Evolutionary conservation across 2,329 filamentous ascomycete species (phyloP), one percentile per base, ranked within the genome.

Genomic region (Fusarium humuli): DNA sequence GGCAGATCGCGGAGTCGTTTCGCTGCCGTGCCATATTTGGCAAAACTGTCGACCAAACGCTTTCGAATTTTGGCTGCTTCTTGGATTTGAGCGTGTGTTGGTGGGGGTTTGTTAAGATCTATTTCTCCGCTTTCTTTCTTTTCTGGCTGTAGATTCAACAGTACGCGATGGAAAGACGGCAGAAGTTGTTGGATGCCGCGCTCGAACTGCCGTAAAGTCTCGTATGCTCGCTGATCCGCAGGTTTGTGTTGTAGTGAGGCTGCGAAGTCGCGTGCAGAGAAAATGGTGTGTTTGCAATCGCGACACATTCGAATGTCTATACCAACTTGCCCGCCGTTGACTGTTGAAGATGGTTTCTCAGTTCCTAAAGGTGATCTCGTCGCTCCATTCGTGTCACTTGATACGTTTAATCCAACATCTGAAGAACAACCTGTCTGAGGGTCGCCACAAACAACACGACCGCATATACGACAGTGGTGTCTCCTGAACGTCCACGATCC

Each of bases 391-490:
- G 46, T 82, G 76, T 81, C 87, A 82, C 76, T 80, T 6, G 90
- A 85, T 20, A 98, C 90, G 74, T 92, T 93, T 45, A 99, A 81
- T 7, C 91, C 92, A 56, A 99, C 86, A 73, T 97, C 93, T 11
- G 85, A 89, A 1, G 96, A 99, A 79, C 96, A 99, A 6, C 81
- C 90, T 1, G 96, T 99, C 61, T 88, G 87, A 1, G 88, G 88
- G 79, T 99, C 96, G 14, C 94, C 94, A 77, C 96, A 99, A 0
- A 99, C 94, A 0, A 99, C 94, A 45, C 92, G 89, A 6, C 96
- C 96, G 75, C 96, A 99, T 80, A 97, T 91, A 57, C 96, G 89
- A 80, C 96, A 99, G 80, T 99, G 96, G 79, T 98, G 96, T 72
- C 96, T 86, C 74, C 96, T 89, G 76, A 98, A 97, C 3, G 94